Evolutionary conservation across 2,329 filamentous ascomycete species (phyloP).

Genomic region (Botrytis fabae): DNA sequence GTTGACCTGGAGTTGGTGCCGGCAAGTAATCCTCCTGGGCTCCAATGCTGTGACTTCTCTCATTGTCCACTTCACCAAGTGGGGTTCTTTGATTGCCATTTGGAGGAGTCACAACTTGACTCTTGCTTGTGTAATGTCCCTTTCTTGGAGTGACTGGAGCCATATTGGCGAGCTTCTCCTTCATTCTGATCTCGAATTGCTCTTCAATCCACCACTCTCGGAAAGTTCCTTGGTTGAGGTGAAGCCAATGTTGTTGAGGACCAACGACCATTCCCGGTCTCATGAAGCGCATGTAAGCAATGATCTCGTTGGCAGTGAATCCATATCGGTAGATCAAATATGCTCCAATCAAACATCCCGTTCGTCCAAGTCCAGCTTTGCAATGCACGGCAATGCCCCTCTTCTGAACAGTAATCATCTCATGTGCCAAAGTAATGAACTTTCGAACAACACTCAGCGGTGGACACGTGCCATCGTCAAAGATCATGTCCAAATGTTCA

Average conservation of each 20-base stretch:
- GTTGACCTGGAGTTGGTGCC: slow-evolving; percentile 92
- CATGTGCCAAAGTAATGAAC: slow-evolving; percentile 92
- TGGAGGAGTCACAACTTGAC: slow-evolving; percentile 79
- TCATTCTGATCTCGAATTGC: slow-evolving; percentile 47
- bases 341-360: slow-evolving; percentile 93
- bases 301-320: slow-evolving; percentile 96
- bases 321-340: slow-evolving; percentile 97
- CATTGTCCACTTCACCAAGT: slow-evolving; percentile 90
- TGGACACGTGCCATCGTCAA: slow-evolving; percentile 96
- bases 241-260: slow-evolving; percentile 97
- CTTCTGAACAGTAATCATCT: slow-evolving; percentile 87
- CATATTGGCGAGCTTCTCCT: slow-evolving; percentile 53
- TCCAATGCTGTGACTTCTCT: slow-evolving; percentile 60
- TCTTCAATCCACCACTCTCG: slow-evolving; percentile 95
- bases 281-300: slow-evolving; percentile 99
- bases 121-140: slow-evolving; percentile 58
- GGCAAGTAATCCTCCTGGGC: slow-evolving; percentile 90
- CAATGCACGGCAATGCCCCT: slow-evolving; percentile 97
- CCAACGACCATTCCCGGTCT: slow-evolving; percentile 98
- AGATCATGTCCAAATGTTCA: slow-evolving; percentile 98
- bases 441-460: slow-evolving; percentile 84
- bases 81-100: slow-evolving; percentile 78
- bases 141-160: slow-evolving; percentile 62
- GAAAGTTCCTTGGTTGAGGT: slow-evolving; percentile 94
- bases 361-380: slow-evolving; percentile 94